Evolutionary conservation across 2,329 filamentous ascomycete species (phyloP).

Genomic region (Fusarium circinatum): DNA sequence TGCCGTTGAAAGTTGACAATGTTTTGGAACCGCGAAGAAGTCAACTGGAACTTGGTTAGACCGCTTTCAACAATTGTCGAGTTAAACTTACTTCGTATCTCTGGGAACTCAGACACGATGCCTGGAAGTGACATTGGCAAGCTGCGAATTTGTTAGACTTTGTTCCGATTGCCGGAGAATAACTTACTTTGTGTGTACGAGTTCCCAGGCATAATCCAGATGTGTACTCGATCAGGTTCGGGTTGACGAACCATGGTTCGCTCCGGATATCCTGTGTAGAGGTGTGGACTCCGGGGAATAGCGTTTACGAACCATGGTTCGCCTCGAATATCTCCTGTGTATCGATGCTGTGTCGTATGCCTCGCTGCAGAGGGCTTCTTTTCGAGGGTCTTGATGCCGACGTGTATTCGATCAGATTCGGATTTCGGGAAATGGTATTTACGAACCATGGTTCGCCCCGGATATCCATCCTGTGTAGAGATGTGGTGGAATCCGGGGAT

Average conservation of each 20-base stretch:
- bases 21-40: too few relatives aligned
- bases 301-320: too few relatives aligned
- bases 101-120: background rate
- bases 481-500: too few relatives aligned
- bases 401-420: constrained; percentile 79
- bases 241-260: too few relatives aligned
- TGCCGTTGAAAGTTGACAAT: accelerated
- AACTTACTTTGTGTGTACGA: background rate
- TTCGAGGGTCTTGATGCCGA: constrained; percentile 74
- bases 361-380: constrained; percentile 52
- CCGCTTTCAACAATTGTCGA: too few relatives aligned
- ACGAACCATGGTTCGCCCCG: constrained; percentile 90
- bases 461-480: too few relatives aligned
- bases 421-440: constrained; percentile 75
- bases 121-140: background rate
- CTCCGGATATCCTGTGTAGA: too few relatives aligned
- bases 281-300: too few relatives aligned
- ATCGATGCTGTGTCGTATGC: too few relatives aligned
- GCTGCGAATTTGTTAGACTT: background rate
- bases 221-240: too few relatives aligned
- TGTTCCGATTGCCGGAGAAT: background rate
- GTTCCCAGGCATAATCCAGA: background rate
- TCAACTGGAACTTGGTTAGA: too few relatives aligned
- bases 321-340: too few relatives aligned
- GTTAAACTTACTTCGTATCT: background rate